Evolutionary conservation across 2,329 filamentous ascomycete genomes (phyloP).

Genomic region (Helotiales sp.): DNA sequence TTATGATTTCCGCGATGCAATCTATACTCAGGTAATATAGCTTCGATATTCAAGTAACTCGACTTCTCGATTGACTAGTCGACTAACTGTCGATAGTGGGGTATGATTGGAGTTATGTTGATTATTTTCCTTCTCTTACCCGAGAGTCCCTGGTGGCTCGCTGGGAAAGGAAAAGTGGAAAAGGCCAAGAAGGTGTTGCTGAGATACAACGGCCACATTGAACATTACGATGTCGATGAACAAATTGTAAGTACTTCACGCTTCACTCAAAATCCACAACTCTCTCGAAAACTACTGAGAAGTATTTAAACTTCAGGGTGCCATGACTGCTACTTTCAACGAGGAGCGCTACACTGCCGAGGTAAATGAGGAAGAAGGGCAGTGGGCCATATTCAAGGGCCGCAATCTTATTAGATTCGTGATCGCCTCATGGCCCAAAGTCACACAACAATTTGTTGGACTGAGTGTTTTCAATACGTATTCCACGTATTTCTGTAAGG

Average conservation of each 20-base stretch:
- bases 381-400: conserved; percentile 35
- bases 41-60: not conserved
- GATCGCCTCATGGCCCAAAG: conserved; percentile 31
- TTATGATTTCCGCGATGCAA: conserved; percentile 39
- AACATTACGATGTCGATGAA: conserved; percentile 33
- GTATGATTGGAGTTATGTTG: conserved; percentile 42
- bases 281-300: not conserved
- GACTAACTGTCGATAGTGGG: conserved; percentile 37
- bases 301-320: conserved; percentile 9
- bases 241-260: conserved; percentile 27
- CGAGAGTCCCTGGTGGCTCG: conserved; percentile 43
- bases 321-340: conserved; percentile 25
- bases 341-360: conserved; percentile 30
- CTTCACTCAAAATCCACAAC: conserved; percentile 6
- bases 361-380: conserved; percentile 29
- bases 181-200: conserved; percentile 24
- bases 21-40: conserved; percentile 42
- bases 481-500: conserved; percentile 16
- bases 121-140: conserved; percentile 41
- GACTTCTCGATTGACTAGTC: not conserved
- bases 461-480: conserved; percentile 25
- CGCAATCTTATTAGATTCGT: conserved; percentile 34
- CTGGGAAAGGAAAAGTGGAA: conserved; percentile 35
- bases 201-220: conserved; percentile 28
- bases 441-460: conserved; percentile 25